Evolutionary conservation across 768 basidiomycete species (phyloP), one percentile per base, ranked within the genome.

Genomic region (Tylopilus plumbeoviolaceoides): DNA sequence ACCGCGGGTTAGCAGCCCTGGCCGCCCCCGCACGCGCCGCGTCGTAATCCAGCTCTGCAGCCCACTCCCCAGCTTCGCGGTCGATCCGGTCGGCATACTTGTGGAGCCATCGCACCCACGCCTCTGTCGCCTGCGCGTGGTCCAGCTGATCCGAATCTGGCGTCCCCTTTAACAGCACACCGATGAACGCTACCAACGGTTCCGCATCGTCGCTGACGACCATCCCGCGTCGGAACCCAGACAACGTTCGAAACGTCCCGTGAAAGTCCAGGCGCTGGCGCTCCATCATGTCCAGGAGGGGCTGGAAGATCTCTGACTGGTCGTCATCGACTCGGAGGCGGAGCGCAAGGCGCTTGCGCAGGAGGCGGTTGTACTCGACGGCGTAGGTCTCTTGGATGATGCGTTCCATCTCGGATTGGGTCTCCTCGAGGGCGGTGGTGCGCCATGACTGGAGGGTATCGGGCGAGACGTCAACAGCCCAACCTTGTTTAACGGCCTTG

Each of bases 281-380:
- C 51, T 86, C 80, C 72, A 98, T 80, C 31, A 95, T 69, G 38
- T 81, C 75, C n/a, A 98, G 75, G 39, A 95, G 76, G 1, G 87
- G 86, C 8, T 77, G 77, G 56, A 85, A 74, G 39, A 95, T 64
- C 35, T 67, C 61, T 1, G 71, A 62, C 51, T 89, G 85, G 70
- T 97, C 93, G 1, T 67, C 72, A 2, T 73, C 50, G 21, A 81
- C 75, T 27, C 72, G 58, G n/a, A 73, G 75, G 41, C 78, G 77
- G 30, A 98, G 75, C 0, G 85, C 94, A 27, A 98, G 84, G 11
- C 94, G 87, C 85, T 83, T 85, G 57, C 84, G 78, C 81, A 95
- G 84, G 23, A 88, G 70, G 21, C 66, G 58, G 44, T 76, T 80
- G 67, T 94, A 97, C 59, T 88, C 84, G 15, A 66, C 64, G 5